Percentiles rank a stretch among this genome's conserved stretches.
Conservation (phyloP, 2,329 filamentous ascomycete species). For the Lojkania enalia region DNA sequence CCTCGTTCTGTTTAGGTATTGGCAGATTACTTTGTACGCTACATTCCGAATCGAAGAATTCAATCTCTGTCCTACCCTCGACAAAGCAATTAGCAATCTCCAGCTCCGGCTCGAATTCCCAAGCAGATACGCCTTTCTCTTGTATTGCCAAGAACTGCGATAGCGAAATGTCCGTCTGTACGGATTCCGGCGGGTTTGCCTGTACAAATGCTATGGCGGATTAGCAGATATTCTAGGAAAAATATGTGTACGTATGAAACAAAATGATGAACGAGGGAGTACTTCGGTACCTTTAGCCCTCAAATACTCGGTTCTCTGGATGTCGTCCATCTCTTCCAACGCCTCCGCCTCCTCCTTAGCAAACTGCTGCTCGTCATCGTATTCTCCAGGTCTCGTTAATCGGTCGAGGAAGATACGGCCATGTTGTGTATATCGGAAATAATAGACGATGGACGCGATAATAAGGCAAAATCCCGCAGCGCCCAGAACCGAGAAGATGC, state of each 20-base stretch:
- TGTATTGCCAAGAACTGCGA: conserved; percentile 98
- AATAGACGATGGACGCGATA: conserved; percentile 81
- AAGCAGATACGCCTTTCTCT: conserved; percentile 98
- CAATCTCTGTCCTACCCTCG: conserved; percentile 92
- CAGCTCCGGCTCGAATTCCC: conserved; percentile 99
- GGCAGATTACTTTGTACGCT: conserved; percentile 96
- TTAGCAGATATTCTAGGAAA: conserved; percentile 21
- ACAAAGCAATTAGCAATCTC: conserved; percentile 99
- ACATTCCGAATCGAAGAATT: conserved; percentile 98
- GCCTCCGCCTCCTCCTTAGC: conserved; percentile 92
- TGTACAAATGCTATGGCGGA: conserved; percentile 76
- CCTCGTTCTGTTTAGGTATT: conserved; percentile 97
- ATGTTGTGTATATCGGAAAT: conserved; percentile 86
- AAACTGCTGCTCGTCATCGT: conserved; percentile 96
- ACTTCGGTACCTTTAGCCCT: conserved; percentile 97
- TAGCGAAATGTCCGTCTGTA: conserved; percentile 94
- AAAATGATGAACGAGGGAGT: conserved; percentile 21
- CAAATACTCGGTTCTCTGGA: conserved; percentile 86
- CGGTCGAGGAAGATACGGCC: conserved; percentile 92
- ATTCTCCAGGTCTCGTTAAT: conserved; percentile 90
- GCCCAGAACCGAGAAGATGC: conserved; percentile 90
- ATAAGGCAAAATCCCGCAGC: conserved; percentile 83
- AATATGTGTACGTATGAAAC: conserved; percentile 5
- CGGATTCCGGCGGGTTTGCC: conserved; percentile 90
- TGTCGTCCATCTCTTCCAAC: conserved; percentile 91